A percentile compares a stretch with the other conserved stretches of the same genome.
These are phyloP conservation scores for Lactifluus rugatus DNA, from an alignment of 768 basidiomycete genomes.

Conservation along the genomic window DNA sequence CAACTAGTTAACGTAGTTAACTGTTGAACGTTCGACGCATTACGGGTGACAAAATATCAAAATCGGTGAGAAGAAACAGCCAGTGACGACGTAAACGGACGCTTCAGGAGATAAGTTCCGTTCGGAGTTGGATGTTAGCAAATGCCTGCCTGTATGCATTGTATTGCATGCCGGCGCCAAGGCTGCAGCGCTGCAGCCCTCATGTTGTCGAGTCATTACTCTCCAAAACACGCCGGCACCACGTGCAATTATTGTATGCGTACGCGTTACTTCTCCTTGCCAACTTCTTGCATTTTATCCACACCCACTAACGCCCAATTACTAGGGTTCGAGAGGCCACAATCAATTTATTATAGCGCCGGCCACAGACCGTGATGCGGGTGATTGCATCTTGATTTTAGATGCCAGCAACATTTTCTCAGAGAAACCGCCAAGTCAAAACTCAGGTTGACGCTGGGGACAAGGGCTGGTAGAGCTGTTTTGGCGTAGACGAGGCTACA, in stretches of 20 bases:
- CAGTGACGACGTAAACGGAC: neutral
- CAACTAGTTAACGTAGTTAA: too few relatives aligned
- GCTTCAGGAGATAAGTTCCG: neutral
- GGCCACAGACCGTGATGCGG: neutral
- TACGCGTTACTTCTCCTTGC: neutral
- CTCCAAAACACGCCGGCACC: too few relatives aligned
- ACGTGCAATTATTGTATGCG: neutral
- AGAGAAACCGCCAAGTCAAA: neutral
- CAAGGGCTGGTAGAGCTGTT: neutral
- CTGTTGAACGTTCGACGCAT: too few relatives aligned
- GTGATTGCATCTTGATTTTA: neutral
- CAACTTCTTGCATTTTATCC: neutral
- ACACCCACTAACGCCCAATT: neutral
- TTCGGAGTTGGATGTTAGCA: neutral
- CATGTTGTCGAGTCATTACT: neutral
- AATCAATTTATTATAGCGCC: neutral
- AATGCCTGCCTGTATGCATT: neutral
- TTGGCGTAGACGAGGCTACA: neutral
- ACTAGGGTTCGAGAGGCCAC: neutral
- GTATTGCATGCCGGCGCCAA: neutral
- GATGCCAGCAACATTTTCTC: neutral
- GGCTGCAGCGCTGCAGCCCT: neutral
- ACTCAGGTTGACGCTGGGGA: neutral
- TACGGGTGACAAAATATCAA: neutral
- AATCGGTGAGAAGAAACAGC: neutral